Base-by-base conservation (phyloP, 345 rosid species). In the Firmiana major region DNA sequence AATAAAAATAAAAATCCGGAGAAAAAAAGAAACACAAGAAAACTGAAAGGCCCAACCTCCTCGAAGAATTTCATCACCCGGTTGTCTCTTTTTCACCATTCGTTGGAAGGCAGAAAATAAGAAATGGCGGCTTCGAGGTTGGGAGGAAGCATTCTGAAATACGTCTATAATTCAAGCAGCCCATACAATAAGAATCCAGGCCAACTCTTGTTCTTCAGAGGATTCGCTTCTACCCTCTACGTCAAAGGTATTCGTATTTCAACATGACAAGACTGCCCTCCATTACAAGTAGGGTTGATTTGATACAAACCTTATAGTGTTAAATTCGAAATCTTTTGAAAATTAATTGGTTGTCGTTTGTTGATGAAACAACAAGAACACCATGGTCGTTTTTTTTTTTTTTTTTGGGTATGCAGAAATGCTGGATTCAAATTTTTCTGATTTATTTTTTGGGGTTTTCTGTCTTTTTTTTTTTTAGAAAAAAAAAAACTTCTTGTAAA, bases 351-450 rank as follows among this genome's bases (percentile, higher is more conserved):
- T 45, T 91, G n/a, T n/a, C n/a, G n/a, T n/a, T n/a, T n/a, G 46
- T 53, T 86, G 34, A 84, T 77, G 86, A 74, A 88, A 86, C 19
- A 84, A 87, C 70, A 36, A 8, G 46, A 60, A 63, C 71, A 80
- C 28, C 78, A 38, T 5, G 40, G 73, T 86, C 34, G 88, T 11
- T 81, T 31, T 36, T 34, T 12, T 12, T 31, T 89, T 11, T 81
- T 31, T 36, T 34, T 12, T 12, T 31, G 57, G 58, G 22, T 7
- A 7, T 15, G 8, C 17, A 4, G 65, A 31, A 31, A 54, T 24
- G 38, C 0, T 12, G 7, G 40, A 24, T 6, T 62, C 2, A 22
- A 59, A 10, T 24, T 3, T 5, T n/a, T 7, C 2, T 24, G n/a
- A 7, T 58, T 22, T 9, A 21, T n/a, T n/a, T 17, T 17, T 1